Evolutionary conservation across 768 basidiomycete species (phyloP).

Genomic region (Xerocomellus intermedius): DNA sequence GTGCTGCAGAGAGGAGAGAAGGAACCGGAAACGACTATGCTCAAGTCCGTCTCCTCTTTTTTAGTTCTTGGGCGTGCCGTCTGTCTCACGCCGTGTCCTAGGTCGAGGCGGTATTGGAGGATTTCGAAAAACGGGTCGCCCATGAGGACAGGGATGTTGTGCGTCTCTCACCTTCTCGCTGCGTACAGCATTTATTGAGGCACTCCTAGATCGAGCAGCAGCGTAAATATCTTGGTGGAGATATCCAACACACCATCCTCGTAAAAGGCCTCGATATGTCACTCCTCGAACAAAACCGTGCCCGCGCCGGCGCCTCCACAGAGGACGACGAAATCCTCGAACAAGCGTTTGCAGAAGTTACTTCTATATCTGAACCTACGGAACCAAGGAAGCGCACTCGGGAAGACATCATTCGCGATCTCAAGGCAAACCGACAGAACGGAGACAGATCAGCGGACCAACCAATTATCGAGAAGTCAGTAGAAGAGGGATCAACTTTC

Average conservation of each 20-base stretch:
- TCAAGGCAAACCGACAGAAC: constrained; percentile 62
- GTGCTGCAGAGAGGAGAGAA: constrained; percentile 68
- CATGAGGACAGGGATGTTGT: constrained; percentile 60
- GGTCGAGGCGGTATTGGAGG: constrained; percentile 80
- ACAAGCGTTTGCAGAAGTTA: constrained; percentile 57
- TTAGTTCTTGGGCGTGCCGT: background rate
- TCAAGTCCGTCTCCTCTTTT: constrained; percentile 42
- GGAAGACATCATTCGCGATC: constrained; percentile 69
- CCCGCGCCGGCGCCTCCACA: constrained; percentile 51
- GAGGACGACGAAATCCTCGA: constrained; percentile 85
- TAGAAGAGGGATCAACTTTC: constrained; percentile 26
- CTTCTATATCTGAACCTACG: constrained; percentile 24
- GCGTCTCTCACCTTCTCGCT: constrained; percentile 19
- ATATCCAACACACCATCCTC: constrained; percentile 80
- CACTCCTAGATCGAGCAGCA: constrained; percentile 64
- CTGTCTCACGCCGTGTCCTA: constrained; percentile 26
- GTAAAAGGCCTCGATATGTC: constrained; percentile 90
- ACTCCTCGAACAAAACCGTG: constrained; percentile 81
- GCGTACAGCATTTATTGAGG: background rate
- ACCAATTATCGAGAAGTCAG: constrained; percentile 12
- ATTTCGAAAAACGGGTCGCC: constrained; percentile 70
- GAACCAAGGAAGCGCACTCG: constrained; percentile 68
- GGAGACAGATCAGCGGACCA: constrained; percentile 12
- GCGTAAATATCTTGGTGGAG: constrained; percentile 78
- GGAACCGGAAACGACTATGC: constrained; percentile 75